Base-by-base conservation (phyloP, 192 early-diverging fungal genomes). In the Geosiphon pyriformis region DNA sequence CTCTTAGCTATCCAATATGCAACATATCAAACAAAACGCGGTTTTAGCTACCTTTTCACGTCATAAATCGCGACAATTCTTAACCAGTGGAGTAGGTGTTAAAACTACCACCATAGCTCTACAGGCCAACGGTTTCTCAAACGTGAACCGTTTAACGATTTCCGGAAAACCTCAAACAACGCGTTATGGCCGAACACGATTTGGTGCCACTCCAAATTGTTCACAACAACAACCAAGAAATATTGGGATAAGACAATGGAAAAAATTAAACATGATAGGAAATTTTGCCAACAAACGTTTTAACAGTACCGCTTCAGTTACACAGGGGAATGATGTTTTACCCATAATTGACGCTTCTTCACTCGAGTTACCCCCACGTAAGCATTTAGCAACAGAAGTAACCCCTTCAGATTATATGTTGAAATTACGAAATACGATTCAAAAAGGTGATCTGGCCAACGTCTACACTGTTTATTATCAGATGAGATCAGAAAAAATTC, bases 1-100 rank as follows among this genome's bases (percentile, higher is more conserved):
- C n/a, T n/a, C n/a, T n/a, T n/a, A n/a, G n/a, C n/a, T n/a, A n/a
- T n/a, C n/a, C n/a, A n/a, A n/a, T n/a, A 65, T 65, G 63, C 52
- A 52, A 42, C 63, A 65, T 54, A 65, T 65, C 15, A 65, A 65
- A 54, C 31, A 42, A 17, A 65, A 55, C 30, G 49, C 63, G 15
- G 63, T 51, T 10, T 55, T 65, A 35, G 63, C 47, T 25, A 51
- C 63, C 8, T 33, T 65, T 8, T 48, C 63, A 54, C 29, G 63
- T 10, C 51, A 65, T 20, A 65, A 52, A 34, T 29, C 63, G n/a
- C 49, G 63, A 6, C 31, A 52, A 15, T 54, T 65, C 33, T 18
- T 65, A 52, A 37, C 29, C 25, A 55, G 32, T 37, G 27, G 46
- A 1, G 34, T 54, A 37, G 26, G 31, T 11, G 60, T 27, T 27